These are phyloP conservation scores for Boletellus ananas DNA, from an alignment of 768 basidiomycete species.

Conservation along the genomic window DNA sequence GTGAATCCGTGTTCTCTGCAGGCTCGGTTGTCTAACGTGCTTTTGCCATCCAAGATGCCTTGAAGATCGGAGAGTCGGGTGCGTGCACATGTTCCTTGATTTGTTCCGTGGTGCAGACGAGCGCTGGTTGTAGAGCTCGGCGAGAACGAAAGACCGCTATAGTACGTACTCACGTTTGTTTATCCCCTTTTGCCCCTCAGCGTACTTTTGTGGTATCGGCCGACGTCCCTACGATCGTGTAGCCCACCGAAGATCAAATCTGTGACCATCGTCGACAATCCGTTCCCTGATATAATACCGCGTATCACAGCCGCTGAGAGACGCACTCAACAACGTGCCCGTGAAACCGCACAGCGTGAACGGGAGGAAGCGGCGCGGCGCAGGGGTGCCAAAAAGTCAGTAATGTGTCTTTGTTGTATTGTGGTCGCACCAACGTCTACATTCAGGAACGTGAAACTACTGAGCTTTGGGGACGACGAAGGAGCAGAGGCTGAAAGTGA, in stretches of 20 bases:
- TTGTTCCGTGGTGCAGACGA: neutral
- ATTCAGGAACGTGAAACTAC: slow-evolving; percentile 76
- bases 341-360: slow-evolving; percentile 69
- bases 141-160: slow-evolving; percentile 71
- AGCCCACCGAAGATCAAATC: slow-evolving; percentile 91
- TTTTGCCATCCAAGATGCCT: slow-evolving; percentile 54
- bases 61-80: slow-evolving; percentile 92
- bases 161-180: slow-evolving; percentile 45
- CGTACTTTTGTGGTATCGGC: neutral
- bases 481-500: slow-evolving; percentile 56
- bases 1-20: neutral
- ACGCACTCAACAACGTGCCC: slow-evolving; percentile 76
- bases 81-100: slow-evolving; percentile 19
- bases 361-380: slow-evolving; percentile 70
- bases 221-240: neutral
- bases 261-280: slow-evolving; percentile 85
- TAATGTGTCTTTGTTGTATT: slow-evolving; percentile 1
- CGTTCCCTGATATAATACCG: slow-evolving; percentile 92
- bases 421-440: neutral
- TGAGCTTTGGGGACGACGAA: slow-evolving; percentile 83
- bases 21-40: neutral
- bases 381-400: slow-evolving; percentile 86
- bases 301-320: slow-evolving; percentile 95
- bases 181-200: neutral
- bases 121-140: slow-evolving; percentile 53